These are phyloP conservation scores for Fusarium acutatum DNA, from an alignment of 2,329 filamentous ascomycete species.

Conservation along the genomic window DNA sequence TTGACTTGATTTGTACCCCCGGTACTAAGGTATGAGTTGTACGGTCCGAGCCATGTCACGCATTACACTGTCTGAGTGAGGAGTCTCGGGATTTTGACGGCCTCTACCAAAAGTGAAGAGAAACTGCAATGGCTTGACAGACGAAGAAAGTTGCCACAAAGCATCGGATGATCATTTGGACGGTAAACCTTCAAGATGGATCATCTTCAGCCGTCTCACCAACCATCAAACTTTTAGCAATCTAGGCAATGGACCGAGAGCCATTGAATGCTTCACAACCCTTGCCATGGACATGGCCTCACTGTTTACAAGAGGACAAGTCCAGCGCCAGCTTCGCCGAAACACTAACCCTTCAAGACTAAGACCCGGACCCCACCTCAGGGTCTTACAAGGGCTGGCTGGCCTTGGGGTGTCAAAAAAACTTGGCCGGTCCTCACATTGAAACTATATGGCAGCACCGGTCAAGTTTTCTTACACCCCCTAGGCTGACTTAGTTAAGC, in stretches of 20 bases:
- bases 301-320: conserved; percentile 20
- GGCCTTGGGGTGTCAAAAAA: no score
- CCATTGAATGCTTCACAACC: conserved; percentile 14
- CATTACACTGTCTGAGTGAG: conserved; percentile 13
- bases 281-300: conserved; percentile 29
- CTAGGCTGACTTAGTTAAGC: conserved; percentile 14
- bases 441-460: no score
- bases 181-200: conserved; percentile 31
- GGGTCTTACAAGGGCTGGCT: conserved; percentile 23
- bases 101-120: conserved; percentile 2
- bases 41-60: conserved; percentile 28
- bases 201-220: conserved; percentile 28
- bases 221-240: conserved; percentile 7
- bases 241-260: conserved; percentile 7
- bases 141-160: conserved; percentile 14
- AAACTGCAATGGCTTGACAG: conserved; percentile 8
- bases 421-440: no score
- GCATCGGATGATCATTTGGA: conserved; percentile 26
- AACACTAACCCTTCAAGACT: conserved; percentile 14
- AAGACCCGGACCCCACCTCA: conserved; percentile 12
- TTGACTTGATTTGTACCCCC: conserved; percentile 22
- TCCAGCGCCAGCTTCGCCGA: conserved; percentile 5
- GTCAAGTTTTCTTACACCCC: no score
- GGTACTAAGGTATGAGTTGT: conserved; percentile 1
- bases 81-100: conserved; percentile 23